phyloP scores from a whole-genome alignment of 768 basidiomycete species.

The Piloderma croceum region DNA sequence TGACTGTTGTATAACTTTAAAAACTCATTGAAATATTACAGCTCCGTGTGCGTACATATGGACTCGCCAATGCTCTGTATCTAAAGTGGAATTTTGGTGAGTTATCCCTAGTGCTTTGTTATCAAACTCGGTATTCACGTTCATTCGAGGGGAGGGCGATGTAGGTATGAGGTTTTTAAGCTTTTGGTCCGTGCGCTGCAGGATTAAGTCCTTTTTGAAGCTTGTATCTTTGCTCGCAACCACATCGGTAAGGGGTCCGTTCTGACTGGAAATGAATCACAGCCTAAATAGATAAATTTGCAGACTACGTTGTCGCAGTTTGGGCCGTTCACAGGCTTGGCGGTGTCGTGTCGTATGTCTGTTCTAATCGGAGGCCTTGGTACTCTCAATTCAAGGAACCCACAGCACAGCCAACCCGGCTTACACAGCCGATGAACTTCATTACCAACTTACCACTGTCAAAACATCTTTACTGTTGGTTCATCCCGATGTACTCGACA shows the following conservation, averaged over 20 bases:
- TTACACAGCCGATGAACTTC: conserved; percentile 47
- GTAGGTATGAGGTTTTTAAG: conserved; percentile 17
- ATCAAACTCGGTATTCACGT: background rate
- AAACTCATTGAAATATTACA: conserved; percentile 6
- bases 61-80: conserved; percentile 34
- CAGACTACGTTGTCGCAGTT: conserved; percentile 50
- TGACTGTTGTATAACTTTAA: background rate
- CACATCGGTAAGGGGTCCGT: conserved; percentile 41
- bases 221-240: conserved; percentile 61
- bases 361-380: background rate
- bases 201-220: conserved; percentile 23
- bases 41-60: conserved; percentile 32
- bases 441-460: conserved; percentile 43
- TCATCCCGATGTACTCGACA: conserved; percentile 31
- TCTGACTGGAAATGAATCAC: background rate
- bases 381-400: conserved; percentile 58
- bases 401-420: conserved; percentile 48
- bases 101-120: conserved; percentile 8
- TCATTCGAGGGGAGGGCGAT: conserved; percentile 18
- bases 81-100: conserved; percentile 29
- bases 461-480: conserved; percentile 40
- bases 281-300: conserved; percentile 1
- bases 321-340: conserved; percentile 61
- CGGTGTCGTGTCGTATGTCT: conserved; percentile 49
- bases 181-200: background rate